A percentile compares a stretch with the other conserved stretches of the same genome.
phyloP scores from a whole-genome alignment of 2,329 filamentous ascomycete genomes.

The Onygena corvina region DNA sequence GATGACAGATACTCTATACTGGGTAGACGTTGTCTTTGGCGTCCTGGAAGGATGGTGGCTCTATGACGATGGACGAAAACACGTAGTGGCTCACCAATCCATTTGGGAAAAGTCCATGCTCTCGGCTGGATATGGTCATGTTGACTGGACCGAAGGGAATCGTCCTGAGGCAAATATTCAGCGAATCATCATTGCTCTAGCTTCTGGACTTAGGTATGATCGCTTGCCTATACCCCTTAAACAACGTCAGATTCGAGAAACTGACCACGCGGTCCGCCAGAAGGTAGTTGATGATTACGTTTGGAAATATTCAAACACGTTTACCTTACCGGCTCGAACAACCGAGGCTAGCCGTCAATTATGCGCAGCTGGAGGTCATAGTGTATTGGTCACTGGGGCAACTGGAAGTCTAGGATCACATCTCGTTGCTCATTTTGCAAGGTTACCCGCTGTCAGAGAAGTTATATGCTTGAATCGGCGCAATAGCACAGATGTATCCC shows the following conservation, averaged over 20 bases:
- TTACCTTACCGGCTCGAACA: conserved; percentile 11
- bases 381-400: conserved; percentile 33
- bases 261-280: conserved; percentile 7
- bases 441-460: conserved; percentile 20
- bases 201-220: conserved; percentile 10
- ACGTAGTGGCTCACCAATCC: conserved; percentile 7
- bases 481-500: conserved; percentile 19
- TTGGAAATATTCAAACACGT: conserved; percentile 17
- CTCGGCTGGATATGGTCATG: conserved; percentile 7
- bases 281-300: conserved; percentile 15
- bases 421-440: conserved; percentile 28
- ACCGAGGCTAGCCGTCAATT: not conserved
- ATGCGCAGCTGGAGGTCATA: conserved; percentile 10
- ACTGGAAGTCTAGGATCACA: conserved; percentile 33
- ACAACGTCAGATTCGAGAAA: not conserved
- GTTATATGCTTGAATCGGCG: conserved; percentile 40
- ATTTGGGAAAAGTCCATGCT: conserved; percentile 8
- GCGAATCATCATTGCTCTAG: conserved; percentile 8
- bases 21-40: conserved; percentile 29
- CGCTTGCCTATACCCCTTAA: conserved; percentile 1
- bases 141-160: conserved; percentile 9
- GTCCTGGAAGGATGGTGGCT: conserved; percentile 34
- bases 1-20: conserved; percentile 22
- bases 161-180: conserved; percentile 8
- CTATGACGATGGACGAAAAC: conserved; percentile 19